These are phyloP conservation scores for Coniochaeta ligniaria DNA, from an alignment of 2,329 filamentous ascomycete species.

Conservation along the genomic window DNA sequence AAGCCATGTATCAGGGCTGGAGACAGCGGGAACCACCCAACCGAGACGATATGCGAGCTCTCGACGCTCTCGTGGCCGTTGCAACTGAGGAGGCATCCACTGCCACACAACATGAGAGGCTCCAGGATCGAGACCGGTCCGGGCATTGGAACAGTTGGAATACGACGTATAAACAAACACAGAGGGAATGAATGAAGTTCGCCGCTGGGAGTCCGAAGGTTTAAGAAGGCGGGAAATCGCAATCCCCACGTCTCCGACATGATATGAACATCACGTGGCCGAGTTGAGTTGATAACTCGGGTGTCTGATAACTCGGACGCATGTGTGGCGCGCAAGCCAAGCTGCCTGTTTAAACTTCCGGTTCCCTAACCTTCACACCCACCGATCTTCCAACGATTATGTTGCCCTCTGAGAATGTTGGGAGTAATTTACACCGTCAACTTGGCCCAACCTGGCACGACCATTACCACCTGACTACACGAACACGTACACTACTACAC, in stretches of 20 bases:
- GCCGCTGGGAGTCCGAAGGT: not conserved
- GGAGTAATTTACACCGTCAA: too few species aligned
- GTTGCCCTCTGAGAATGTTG: too few species aligned
- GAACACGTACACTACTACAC: not conserved
- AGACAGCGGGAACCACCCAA: constrained; percentile 13
- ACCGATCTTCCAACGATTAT: too few species aligned
- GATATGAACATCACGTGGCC: too few species aligned
- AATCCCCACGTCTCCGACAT: too few species aligned
- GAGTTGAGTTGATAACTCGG: too few species aligned
- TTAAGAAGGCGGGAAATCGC: not conserved
- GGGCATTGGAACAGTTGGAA: not conserved
- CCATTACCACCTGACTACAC: not conserved
- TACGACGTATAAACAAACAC: not conserved
- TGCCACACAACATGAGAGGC: constrained; percentile 1
- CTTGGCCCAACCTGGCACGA: not conserved
- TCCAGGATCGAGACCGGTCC: not conserved
- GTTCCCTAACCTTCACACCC: too few species aligned
- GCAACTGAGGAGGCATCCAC: constrained; percentile 47
- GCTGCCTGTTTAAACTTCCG: too few species aligned
- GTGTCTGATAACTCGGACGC: too few species aligned
- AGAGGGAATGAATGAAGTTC: not conserved
- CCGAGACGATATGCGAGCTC: constrained; percentile 39
- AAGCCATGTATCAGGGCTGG: not conserved
- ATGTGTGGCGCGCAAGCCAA: too few species aligned
- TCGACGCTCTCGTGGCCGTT: constrained; percentile 59